Conservation (phyloP, 192 early-diverging fungal genomes). For the Coemansia sp. region DNA sequence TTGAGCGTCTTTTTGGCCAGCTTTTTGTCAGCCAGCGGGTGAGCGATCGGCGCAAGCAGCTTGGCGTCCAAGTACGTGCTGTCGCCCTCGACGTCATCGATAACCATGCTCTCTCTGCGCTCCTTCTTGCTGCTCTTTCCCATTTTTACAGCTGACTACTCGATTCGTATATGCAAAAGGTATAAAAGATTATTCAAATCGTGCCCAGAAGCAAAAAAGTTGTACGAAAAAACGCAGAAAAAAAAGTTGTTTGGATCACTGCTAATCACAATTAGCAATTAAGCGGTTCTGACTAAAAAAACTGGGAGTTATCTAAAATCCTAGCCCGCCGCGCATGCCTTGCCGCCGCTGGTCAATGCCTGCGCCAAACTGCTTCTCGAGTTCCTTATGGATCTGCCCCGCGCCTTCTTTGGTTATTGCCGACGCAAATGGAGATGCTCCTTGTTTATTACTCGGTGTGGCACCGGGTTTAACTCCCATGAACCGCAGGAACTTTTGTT, state of each 20-base stretch:
- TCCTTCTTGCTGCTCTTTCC: conserved; percentile 82
- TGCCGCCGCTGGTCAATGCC: conserved; percentile 37
- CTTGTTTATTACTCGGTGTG: background rate
- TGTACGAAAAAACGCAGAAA: background rate
- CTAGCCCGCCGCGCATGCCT: conserved; percentile 43
- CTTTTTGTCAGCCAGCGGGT: conserved; percentile 53
- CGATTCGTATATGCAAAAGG: background rate
- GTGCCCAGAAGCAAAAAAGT: background rate
- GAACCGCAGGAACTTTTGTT: conserved; percentile 48
- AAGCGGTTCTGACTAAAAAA: background rate
- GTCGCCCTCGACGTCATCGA: conserved; percentile 43
- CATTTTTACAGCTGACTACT: conserved; percentile 40
- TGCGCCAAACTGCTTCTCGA: conserved; percentile 47
- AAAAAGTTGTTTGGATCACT: background rate
- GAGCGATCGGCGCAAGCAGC: conserved; percentile 48
- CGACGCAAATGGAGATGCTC: conserved; percentile 40
- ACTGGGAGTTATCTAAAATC: conserved; percentile 21
- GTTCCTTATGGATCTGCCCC: conserved; percentile 32
- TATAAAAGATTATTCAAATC: background rate
- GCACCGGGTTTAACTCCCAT: conserved; percentile 35
- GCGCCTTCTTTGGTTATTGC: conserved; percentile 42
- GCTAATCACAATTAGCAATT: background rate
- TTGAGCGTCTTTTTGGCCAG: conserved; percentile 54
- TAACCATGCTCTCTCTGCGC: conserved; percentile 30
- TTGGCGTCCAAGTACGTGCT: conserved; percentile 13